A percentile compares a stretch with the other conserved stretches of the same genome.
Evolutionary conservation across 2,329 filamentous ascomycete species (phyloP).

Genomic region (Sphaerulina populicola): DNA sequence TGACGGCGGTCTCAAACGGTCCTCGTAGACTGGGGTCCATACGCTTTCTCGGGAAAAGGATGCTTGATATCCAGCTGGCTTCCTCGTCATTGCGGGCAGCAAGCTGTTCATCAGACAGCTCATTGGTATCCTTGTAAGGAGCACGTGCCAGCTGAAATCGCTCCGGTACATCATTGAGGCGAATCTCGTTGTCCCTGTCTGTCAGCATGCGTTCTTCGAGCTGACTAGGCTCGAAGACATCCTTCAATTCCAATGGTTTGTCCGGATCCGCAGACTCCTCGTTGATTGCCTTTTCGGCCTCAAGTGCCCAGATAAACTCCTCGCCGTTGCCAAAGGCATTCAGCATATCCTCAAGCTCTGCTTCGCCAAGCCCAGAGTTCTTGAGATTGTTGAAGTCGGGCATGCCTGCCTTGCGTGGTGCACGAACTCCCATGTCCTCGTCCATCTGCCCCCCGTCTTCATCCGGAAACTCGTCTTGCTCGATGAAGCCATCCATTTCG

Average conservation of each 20-base stretch:
- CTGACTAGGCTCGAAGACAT: conserved; percentile 96
- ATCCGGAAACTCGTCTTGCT: conserved; percentile 86
- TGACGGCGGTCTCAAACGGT: conserved; percentile 79
- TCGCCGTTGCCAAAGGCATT: conserved; percentile 91
- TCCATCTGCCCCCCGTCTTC: conserved; percentile 67
- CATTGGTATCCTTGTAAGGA: conserved; percentile 67
- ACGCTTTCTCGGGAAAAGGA: conserved; percentile 77
- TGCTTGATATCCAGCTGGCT: conserved; percentile 79
- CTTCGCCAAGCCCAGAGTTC: conserved; percentile 67
- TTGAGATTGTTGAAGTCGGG: conserved; percentile 63
- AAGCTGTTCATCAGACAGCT: conserved; percentile 70
- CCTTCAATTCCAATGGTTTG: conserved; percentile 83
- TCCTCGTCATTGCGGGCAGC: conserved; percentile 62
- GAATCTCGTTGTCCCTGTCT: conserved; percentile 87
- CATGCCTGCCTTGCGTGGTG: conserved; percentile 62
- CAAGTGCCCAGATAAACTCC: conserved; percentile 91
- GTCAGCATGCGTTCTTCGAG: conserved; percentile 90
- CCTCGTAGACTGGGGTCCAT: conserved; percentile 62
- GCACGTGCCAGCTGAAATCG: conserved; percentile 88
- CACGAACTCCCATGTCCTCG: conserved; percentile 82
- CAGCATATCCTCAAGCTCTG: conserved; percentile 90
- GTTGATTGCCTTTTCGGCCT: conserved; percentile 74
- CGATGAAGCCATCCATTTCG: conserved; percentile 89
- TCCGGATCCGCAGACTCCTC: conserved; percentile 71
- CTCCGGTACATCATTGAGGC: conserved; percentile 81